Base-by-base conservation (phyloP, 2,329 filamentous ascomycete genomes). In the Fusarium solani-melongenae region DNA sequence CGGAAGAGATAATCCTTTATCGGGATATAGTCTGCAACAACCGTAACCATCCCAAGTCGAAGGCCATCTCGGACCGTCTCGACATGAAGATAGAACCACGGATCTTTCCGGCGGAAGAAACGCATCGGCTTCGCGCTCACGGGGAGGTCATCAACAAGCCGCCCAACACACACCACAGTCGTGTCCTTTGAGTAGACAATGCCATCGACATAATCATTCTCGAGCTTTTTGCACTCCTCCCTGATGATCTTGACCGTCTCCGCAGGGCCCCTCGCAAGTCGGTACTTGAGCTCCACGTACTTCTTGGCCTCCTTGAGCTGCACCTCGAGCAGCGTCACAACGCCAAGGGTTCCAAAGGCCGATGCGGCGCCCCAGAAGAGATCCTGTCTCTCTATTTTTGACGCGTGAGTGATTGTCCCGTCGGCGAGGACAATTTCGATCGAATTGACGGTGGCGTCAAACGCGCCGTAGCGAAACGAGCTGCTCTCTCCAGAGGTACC, bases 71-170 rank as follows among this genome's bases (percentile, higher is more conserved):
- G 74, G 39, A 80, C 78, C n/a, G 85, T 80, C 71, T 89, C 82
- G 2, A 88, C 92, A 72, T 93, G 92, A 4, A 94, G 83, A 68
- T 94, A 94, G 78, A 93, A 94, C 93, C 92, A 95, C 0, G 91
- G 89, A 72, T 95, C 92, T 5, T 79, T 80, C 0, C 88, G 83
- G 12, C 87, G 84, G n/a, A 87, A 88, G 79, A 94, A 92, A 0
- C 79, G 83, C 27, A 81, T 82, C 1, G 82, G 75, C 51, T 78
- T 79, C 4, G 71, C 67, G 1, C 79, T 81, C 0, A 78, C 63
- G 0, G 85, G 85, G 0, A 85, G 69, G 0, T 83, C 78, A 59
- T 92, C 84, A 1, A 86, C 86, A 17, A 93, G 82, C 11, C 83
- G 84, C 0, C 92, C 92, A 0, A 86, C 85, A 78, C 92, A 92